Percentiles rank a stretch among this genome's conserved stretches.
Evolutionary conservation across 1,139 yeast genomes (phyloP).

Genomic region (Saccharomyces hybrid): DNA sequence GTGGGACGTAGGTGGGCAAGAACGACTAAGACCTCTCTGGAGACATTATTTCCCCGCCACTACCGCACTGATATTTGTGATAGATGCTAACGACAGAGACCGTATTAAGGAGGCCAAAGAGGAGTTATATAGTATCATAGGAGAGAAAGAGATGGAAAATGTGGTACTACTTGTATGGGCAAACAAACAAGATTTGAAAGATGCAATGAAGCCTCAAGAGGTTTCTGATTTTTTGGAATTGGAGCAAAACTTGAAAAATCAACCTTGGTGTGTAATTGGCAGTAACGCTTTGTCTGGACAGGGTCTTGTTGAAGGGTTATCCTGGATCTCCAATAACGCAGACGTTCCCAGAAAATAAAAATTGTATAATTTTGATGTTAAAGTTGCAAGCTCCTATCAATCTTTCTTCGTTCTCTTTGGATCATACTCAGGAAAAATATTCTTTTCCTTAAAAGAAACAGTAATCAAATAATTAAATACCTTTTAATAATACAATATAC

Average conservation of each 20-base stretch:
- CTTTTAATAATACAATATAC: background rate
- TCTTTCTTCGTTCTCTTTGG: background rate
- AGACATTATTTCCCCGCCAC: conserved; percentile 93
- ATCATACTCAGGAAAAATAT: background rate
- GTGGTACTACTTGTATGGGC: conserved; percentile 80
- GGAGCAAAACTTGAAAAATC: conserved; percentile 44
- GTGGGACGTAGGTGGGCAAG: conserved; percentile 98
- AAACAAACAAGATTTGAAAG: conserved; percentile 77
- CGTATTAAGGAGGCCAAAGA: conserved; percentile 73
- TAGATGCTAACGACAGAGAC: conserved; percentile 68
- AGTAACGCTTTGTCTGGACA: conserved; percentile 70
- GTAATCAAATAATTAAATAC: background rate
- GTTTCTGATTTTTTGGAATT: conserved; percentile 53
- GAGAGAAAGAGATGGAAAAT: conserved; percentile 64
- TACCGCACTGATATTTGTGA: conserved; percentile 86
- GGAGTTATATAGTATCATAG: conserved; percentile 68
- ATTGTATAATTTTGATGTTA: background rate
- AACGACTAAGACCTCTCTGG: conserved; percentile 85
- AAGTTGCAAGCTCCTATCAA: background rate
- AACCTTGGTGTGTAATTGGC: conserved; percentile 70
- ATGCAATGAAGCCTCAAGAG: conserved; percentile 58
- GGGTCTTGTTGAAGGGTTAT: conserved; percentile 65
- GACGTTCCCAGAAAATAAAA: conserved; percentile 29
- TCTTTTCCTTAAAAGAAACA: background rate
- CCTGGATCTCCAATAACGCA: conserved; percentile 64